These are phyloP conservation scores for Polytolypa hystricis DNA, from an alignment of 2,329 filamentous ascomycete genomes.

Conservation along the genomic window DNA sequence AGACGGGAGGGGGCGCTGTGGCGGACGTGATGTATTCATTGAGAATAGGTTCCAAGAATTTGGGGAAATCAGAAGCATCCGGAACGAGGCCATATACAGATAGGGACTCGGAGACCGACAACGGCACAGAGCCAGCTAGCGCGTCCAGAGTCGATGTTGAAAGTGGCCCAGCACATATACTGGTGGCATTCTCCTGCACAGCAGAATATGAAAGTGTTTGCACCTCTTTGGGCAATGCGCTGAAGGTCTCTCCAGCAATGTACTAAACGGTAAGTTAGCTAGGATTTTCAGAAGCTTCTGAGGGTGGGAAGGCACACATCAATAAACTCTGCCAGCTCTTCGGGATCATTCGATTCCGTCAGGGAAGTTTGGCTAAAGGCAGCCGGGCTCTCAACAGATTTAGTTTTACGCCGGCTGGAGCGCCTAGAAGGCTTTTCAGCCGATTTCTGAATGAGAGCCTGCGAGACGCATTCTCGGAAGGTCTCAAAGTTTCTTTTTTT, in stretches of 20 bases:
- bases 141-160: constrained; percentile 39
- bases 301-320: constrained; percentile 37
- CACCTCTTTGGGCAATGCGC: constrained; percentile 50
- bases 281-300: background rate
- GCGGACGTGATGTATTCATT: constrained; percentile 49
- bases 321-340: constrained; percentile 68
- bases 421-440: constrained; percentile 35
- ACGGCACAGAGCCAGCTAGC: constrained; percentile 46
- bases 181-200: constrained; percentile 38
- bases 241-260: constrained; percentile 59
- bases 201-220: constrained; percentile 50
- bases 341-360: constrained; percentile 37
- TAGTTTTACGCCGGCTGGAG: constrained; percentile 18
- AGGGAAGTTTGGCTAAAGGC: constrained; percentile 6
- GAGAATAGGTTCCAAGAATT: constrained; percentile 54
- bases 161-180: constrained; percentile 52
- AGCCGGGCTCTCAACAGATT: constrained; percentile 9
- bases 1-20: constrained; percentile 53
- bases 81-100: constrained; percentile 53
- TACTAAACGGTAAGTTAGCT: constrained; percentile 39
- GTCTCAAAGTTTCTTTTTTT: constrained; percentile 48
- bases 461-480: constrained; percentile 65
- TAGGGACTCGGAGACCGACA: constrained; percentile 55
- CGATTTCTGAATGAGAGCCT: constrained; percentile 54
- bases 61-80: constrained; percentile 33